A percentile compares a stretch with the other conserved stretches of the same genome.
Conservation (phyloP, 2,329 filamentous ascomycete genomes). For the Ophiocordyceps camponoti-leonardi region DNA sequence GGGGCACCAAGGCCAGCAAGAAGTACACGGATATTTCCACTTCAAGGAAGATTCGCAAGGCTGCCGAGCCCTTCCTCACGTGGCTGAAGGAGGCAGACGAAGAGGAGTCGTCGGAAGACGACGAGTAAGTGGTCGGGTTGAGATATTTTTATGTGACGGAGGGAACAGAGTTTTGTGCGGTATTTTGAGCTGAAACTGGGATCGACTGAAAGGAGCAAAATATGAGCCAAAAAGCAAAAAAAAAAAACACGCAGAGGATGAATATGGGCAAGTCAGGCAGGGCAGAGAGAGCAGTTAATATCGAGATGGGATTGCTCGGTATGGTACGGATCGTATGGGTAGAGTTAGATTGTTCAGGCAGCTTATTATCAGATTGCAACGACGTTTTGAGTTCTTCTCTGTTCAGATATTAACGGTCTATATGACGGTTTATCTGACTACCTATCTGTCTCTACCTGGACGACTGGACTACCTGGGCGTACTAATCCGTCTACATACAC, state of each 20-base stretch:
- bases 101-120: constrained; percentile 47
- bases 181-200: neutral
- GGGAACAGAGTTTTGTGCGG: neutral
- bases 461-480: too few species aligned
- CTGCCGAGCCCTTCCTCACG: constrained; percentile 80
- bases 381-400: neutral
- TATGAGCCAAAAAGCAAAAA: neutral
- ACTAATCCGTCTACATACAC: too few species aligned
- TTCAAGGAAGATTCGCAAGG: constrained; percentile 91
- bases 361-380: neutral
- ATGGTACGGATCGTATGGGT: neutral
- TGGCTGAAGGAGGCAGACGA: constrained; percentile 84
- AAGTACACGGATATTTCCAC: constrained; percentile 85
- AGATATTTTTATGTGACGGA: neutral
- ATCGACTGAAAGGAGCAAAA: neutral
- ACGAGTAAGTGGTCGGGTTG: constrained; percentile 12
- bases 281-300: neutral
- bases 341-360: neutral
- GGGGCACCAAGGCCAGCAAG: constrained; percentile 93
- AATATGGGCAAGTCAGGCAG: too few species aligned
- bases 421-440: neutral
- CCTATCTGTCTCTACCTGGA: too few species aligned
- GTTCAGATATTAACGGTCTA: neutral
- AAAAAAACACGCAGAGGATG: neutral
- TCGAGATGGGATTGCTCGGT: neutral